Evolutionary conservation across 108 stramenopile species (phyloP), one percentile per base, ranked within the genome.

Genomic region (Cyclotella baltica): DNA sequence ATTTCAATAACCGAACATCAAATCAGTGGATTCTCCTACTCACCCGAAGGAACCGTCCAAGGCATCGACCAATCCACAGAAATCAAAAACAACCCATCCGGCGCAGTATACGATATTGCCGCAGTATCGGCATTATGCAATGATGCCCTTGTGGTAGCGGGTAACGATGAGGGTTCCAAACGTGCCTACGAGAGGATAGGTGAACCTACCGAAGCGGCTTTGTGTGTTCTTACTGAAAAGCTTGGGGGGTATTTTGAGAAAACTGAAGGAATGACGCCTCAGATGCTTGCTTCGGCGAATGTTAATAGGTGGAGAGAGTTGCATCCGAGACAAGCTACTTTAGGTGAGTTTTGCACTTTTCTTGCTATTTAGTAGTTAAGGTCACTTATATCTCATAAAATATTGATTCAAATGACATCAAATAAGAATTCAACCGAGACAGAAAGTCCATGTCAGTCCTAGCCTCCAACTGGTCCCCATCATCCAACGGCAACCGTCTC

Each of bases 201-300:
- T n/a, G 98, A 99, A 76, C 98, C 98, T 0, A 99, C 98, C 0
- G 98, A 99, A 71, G 98, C 98, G 22, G 98, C 98, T 0, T 75
- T 98, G 11, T 96, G 93, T 55, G 93, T 98, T 52, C 85, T 98
- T 25, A 93, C 91, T 4, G 98, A 98, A 76, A 98, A 98, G 76
- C 34, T 98, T 48, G 93, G 83, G 10, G 73, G 75, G 35, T 59
- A 80, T 59, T 75, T n/a, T 27, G 30, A 57, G 29, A 51, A 70
- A 27, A 33, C 38, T 0, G 43, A 25, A 43, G 36, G 47, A 20
- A 64, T 40, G n/a, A 46, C 83, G 0, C 88, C 89, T 23, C 81
- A 85, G 66, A 69, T 77, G n/a, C 52, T 88, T 20, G 90, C 93
- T 19, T 77, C 80, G 30, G 90, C 84, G 38, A 88, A 93, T 78